Percentiles rank a stretch among this genome's conserved stretches.
These are phyloP conservation scores for Tremellales sp. DNA, from an alignment of 1,284 basidiomycete species.

Conservation along the genomic window DNA sequence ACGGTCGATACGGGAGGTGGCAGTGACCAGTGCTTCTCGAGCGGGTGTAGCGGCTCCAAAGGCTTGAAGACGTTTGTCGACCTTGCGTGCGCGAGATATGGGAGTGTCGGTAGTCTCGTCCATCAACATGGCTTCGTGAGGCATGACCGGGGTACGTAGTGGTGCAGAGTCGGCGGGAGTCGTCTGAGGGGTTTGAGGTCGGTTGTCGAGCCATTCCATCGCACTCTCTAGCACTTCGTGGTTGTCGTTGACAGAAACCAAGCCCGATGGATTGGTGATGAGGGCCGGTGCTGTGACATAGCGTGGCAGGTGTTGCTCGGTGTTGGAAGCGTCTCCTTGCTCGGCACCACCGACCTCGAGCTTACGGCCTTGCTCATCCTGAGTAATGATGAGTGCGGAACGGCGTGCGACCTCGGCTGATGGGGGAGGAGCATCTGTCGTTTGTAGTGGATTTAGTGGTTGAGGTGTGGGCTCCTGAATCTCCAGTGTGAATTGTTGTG, in stretches of 20 bases:
- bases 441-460: no score
- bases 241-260: conserved; percentile 28
- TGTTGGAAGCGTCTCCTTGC: conserved; percentile 16
- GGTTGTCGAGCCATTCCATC: conserved; percentile 28
- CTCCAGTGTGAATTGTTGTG: no score
- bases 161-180: no score
- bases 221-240: conserved; percentile 37
- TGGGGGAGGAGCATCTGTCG: no score
- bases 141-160: conserved; percentile 20
- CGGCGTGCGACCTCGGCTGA: conserved; percentile 6
- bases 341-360: conserved; percentile 28
- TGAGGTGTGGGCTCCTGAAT: no score
- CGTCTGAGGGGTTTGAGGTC: conserved; percentile 8
- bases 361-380: conserved; percentile 38
- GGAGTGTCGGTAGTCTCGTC: conserved; percentile 26
- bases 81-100: conserved; percentile 25
- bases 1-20: conserved; percentile 36
- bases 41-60: no score
- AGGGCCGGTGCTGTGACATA: conserved; percentile 27
- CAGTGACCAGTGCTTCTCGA: conserved; percentile 39
- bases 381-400: conserved; percentile 31
- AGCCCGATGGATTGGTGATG: conserved; percentile 24
- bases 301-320: conserved; percentile 19
- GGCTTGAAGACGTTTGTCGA: conserved; percentile 22
- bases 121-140: conserved; percentile 2